phyloP scores from a whole-genome alignment of 2,329 filamentous ascomycete genomes.

The Colletotrichum shisoi region DNA sequence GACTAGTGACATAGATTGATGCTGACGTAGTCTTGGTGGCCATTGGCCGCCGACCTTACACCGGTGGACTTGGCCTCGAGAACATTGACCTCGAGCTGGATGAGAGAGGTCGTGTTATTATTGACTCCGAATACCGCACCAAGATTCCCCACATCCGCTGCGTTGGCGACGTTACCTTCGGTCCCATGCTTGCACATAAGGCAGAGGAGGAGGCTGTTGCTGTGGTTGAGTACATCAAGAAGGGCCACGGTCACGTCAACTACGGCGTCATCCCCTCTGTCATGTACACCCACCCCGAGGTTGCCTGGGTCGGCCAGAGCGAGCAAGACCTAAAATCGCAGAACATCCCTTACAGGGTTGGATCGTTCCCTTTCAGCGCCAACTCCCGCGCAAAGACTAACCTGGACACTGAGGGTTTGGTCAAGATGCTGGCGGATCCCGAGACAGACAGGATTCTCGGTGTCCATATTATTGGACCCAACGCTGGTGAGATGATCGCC shows the following conservation, averaged over 20 bases:
- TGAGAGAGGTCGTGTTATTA: constrained; percentile 91
- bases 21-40: constrained; percentile 95
- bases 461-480: constrained; percentile 94
- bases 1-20: constrained; percentile 69
- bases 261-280: constrained; percentile 97
- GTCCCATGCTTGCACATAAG: constrained; percentile 99
- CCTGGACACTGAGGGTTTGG: constrained; percentile 91
- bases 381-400: constrained; percentile 99
- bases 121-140: constrained; percentile 98
- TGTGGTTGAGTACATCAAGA: constrained; percentile 95
- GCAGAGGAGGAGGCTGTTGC: constrained; percentile 98
- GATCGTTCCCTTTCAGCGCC: constrained; percentile 95
- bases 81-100: constrained; percentile 92
- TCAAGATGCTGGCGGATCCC: constrained; percentile 96
- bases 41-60: constrained; percentile 96
- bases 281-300: constrained; percentile 99
- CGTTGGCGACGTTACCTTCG: constrained; percentile 95
- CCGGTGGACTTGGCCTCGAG: constrained; percentile 87
- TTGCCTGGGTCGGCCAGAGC: constrained; percentile 97
- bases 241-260: constrained; percentile 98
- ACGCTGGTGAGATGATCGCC: constrained; percentile 99
- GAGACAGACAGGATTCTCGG: constrained; percentile 96
- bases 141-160: constrained; percentile 97
- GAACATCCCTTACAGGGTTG: constrained; percentile 89
- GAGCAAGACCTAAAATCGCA: constrained; percentile 93